Conservation (phyloP, 2,329 filamentous ascomycete genomes). For the Aureobasidium sp. region DNA sequence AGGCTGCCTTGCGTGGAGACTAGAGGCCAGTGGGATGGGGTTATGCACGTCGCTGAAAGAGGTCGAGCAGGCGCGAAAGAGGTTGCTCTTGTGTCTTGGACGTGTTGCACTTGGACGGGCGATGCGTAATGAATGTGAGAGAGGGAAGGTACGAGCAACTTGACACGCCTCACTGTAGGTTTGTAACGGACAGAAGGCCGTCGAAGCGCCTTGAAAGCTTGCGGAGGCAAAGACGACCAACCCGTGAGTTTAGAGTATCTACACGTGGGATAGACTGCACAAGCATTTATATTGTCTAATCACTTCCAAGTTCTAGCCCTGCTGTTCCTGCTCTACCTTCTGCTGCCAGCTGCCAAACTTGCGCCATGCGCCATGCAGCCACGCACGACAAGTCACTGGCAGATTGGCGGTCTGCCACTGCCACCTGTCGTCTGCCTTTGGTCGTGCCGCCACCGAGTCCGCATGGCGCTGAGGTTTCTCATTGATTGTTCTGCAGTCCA, state of each 20-base stretch:
- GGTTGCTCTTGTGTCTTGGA: background rate
- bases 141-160: background rate
- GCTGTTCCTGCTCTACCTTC: background rate
- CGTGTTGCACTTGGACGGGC: background rate
- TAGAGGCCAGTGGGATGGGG: background rate
- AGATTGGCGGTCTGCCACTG: constrained; percentile 1
- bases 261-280: background rate
- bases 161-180: background rate
- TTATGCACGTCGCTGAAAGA: constrained; percentile 19
- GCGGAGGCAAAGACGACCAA: background rate
- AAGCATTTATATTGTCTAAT: background rate
- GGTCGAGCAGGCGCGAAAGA: background rate
- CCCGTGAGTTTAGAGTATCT: background rate
- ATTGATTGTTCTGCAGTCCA: background rate
- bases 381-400: constrained; percentile 6
- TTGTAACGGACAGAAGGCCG: background rate
- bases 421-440: background rate
- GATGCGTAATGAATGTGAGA: background rate
- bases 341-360: background rate
- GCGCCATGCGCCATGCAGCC: background rate
- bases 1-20: constrained; percentile 14
- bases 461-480: background rate
- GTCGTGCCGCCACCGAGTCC: background rate
- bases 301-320: no score
- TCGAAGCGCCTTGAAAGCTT: constrained; percentile 6